Evolutionary conservation across 2,329 filamentous ascomycete genomes (phyloP).

Genomic region (Neofusicoccum sp.): DNA sequence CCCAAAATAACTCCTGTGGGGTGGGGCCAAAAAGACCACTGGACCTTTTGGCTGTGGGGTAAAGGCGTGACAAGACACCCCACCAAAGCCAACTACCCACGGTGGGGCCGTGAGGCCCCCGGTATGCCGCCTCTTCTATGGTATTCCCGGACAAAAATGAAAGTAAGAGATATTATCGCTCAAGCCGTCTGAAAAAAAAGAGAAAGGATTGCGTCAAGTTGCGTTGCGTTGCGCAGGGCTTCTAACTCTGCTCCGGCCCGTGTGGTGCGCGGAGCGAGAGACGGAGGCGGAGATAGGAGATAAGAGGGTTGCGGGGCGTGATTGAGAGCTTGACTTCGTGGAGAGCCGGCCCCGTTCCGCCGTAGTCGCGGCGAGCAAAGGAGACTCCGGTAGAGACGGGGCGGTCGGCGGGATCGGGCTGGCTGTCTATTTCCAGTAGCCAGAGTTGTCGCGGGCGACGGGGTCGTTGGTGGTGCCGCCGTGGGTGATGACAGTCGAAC

Average conservation of each 20-base stretch:
- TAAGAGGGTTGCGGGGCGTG: background rate
- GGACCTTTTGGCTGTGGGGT: background rate
- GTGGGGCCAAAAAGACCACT: background rate
- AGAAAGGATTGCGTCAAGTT: no score
- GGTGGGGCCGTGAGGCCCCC: background rate
- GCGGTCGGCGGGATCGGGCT: background rate
- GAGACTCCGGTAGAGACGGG: background rate
- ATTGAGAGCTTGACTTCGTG: background rate
- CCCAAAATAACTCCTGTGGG: background rate
- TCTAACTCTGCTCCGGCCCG: no score
- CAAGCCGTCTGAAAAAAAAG: background rate
- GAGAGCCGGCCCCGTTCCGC: background rate
- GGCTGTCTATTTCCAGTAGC: constrained; percentile 5
- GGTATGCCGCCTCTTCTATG: background rate
- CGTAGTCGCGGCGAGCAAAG: background rate
- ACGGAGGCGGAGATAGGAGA: no score
- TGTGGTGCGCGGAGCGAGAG: no score
- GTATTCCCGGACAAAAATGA: background rate
- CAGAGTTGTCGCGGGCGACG: background rate
- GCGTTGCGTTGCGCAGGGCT: no score
- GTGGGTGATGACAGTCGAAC: background rate
- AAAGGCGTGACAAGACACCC: no score
- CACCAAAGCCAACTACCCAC: no score
- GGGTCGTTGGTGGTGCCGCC: constrained; percentile 1
- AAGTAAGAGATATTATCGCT: no score